A percentile compares a stretch with the other conserved stretches of the same genome.
Conservation (phyloP, 345 rosid genomes). For the Turritis glabra region DNA sequence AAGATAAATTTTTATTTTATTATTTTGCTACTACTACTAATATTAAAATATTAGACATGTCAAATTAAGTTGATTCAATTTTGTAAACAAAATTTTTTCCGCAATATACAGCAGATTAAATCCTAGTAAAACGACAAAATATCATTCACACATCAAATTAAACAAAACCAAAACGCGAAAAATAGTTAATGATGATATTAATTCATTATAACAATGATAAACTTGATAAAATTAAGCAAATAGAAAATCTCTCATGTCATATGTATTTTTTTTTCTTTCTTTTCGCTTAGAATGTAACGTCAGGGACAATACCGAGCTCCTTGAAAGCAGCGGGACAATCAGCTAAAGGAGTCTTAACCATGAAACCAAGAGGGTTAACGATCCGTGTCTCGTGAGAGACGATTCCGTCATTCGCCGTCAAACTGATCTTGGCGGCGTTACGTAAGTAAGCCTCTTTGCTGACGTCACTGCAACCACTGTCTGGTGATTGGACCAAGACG, state of each 20-base stretch:
- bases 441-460: conserved; percentile 33
- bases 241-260: conserved; percentile 19
- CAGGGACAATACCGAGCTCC: conserved; percentile 55
- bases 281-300: conserved; percentile 29
- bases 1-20: too few relatives aligned
- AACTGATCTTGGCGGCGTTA: conserved; percentile 50
- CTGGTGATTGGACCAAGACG: conserved; percentile 44
- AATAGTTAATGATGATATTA: conserved; percentile 17
- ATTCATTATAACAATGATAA: neutral
- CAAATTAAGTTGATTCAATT: too few relatives aligned
- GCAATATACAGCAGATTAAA: too few relatives aligned
- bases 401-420: conserved; percentile 58
- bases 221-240: conserved; percentile 13
- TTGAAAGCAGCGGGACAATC: conserved; percentile 52
- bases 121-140: conserved; percentile 17
- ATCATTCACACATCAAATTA: neutral
- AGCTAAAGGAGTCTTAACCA: conserved; percentile 47
- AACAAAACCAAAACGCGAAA: conserved; percentile 9
- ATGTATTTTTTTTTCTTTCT: neutral
- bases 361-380: conserved; percentile 66
- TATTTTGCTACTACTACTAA: too few relatives aligned
- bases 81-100: too few relatives aligned
- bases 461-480: conserved; percentile 50
- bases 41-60: too few relatives aligned
- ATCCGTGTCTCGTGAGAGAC: conserved; percentile 40